These are phyloP conservation scores for Albugo laibachii DNA, from an alignment of 352 stramenopile genomes.

Conservation along the genomic window DNA sequence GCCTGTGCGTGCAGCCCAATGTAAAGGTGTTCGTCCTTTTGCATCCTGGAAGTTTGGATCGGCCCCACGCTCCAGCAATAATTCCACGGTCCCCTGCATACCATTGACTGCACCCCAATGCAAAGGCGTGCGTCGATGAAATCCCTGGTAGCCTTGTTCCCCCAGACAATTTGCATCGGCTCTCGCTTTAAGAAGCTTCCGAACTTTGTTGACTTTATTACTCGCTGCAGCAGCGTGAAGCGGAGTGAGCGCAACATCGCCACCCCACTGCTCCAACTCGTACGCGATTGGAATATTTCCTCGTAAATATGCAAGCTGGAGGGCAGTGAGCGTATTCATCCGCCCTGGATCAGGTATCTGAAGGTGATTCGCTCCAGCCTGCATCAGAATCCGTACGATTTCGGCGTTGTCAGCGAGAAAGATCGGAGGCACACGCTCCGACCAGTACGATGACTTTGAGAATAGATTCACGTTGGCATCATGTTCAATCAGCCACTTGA, in stretches of 20 bases:
- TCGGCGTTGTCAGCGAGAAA: slow-evolving; percentile 50
- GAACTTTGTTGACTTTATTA: slow-evolving; percentile 15
- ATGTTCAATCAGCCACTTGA: slow-evolving; percentile 31
- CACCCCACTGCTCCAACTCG: slow-evolving; percentile 48
- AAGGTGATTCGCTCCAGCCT: slow-evolving; percentile 44
- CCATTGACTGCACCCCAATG: slow-evolving; percentile 54
- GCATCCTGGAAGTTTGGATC: slow-evolving; percentile 55
- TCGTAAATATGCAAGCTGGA: slow-evolving; percentile 42
- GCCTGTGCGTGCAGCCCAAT: slow-evolving; percentile 46
- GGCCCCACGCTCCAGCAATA: slow-evolving; percentile 28
- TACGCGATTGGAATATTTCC: slow-evolving; percentile 39
- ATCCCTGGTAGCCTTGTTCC: slow-evolving; percentile 40
- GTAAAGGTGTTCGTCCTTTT: slow-evolving; percentile 31
- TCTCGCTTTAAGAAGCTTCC: slow-evolving; percentile 21
- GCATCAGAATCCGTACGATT: slow-evolving; percentile 33
- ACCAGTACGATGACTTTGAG: slow-evolving; percentile 40
- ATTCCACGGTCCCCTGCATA: slow-evolving; percentile 13
- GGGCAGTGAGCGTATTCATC: slow-evolving; percentile 48
- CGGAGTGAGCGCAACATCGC: slow-evolving; percentile 43
- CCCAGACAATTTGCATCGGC: slow-evolving; percentile 44
- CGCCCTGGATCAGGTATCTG: slow-evolving; percentile 37
- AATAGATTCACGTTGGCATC: slow-evolving; percentile 36
- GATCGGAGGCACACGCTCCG: slow-evolving; percentile 34
- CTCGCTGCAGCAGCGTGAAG: slow-evolving; percentile 38
- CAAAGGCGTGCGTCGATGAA: slow-evolving; percentile 45